Base-by-base conservation (phyloP, 257 asterid species). In the Solanum phureja region DNA sequence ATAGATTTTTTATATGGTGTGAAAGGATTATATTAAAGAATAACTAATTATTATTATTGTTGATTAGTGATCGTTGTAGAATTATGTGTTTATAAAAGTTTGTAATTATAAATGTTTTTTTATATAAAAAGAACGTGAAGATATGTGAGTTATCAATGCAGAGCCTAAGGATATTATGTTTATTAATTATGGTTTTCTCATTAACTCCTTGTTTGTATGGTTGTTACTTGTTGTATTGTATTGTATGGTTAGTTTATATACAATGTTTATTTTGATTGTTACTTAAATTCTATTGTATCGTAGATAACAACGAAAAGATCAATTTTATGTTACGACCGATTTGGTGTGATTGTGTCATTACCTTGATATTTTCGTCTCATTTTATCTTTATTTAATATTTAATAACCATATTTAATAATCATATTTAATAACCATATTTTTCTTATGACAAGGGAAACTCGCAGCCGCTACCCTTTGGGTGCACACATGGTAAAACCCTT, bases 401-500 rank as follows among this genome's bases (percentile, higher is more conserved):
- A 49, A 14, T 49, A 42, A 42, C 49, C 14, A 42, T 10, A 42
- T 42, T 42, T 44, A 42, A 42, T 42, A 42, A 9, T 42, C 46
- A 52, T 52, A 52, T 52, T 52, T 52, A 52, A 18, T 52, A 46
- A 46, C 56, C 56, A 46, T 4, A 46, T 46, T 46, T 46, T 46
- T 46, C 7, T 46, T 46, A 46, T 46, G 19, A 46, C 19, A 46
- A 13, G 19, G 19, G 19, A 13, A 46, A 46, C 56, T 46, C 19
- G 6, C 1, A 46, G 3, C 0, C 0, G n/a, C 9, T 52, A 52
- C 10, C 1, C 9, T 18, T 52, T 52, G n/a, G 1, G 0, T 18
- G n/a, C 0, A 1, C n/a, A 18, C n/a, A 6, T 18, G 2, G 9
- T 18, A 6, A 52, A 52, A 52, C 1, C 0, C 9, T 0, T 19